These are phyloP conservation scores for Gaeumannomyces tritici DNA, from an alignment of 2,329 filamentous ascomycete genomes.

Conservation along the genomic window DNA sequence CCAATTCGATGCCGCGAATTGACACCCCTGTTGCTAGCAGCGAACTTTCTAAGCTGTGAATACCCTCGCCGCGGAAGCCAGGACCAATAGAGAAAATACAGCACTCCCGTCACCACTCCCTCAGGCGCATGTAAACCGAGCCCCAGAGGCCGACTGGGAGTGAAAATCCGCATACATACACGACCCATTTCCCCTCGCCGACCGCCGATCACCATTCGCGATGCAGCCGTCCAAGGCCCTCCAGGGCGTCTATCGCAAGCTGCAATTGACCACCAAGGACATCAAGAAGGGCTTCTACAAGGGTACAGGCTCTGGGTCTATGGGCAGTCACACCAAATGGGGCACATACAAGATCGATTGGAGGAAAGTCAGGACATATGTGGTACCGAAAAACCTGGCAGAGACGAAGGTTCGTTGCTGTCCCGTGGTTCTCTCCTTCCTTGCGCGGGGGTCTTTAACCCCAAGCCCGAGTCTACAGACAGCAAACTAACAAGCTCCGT, in stretches of 20 bases:
- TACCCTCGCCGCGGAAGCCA: neutral
- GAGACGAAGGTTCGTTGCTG: conserved; percentile 54
- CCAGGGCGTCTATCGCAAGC: conserved; percentile 59
- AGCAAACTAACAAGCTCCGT: neutral
- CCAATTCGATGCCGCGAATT: neutral
- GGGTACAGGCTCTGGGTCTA: conserved; percentile 79
- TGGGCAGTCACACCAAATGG: conserved; percentile 75
- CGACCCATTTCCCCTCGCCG: neutral
- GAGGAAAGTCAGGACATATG: conserved; percentile 83
- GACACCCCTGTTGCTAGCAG: neutral
- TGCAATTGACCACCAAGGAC: conserved; percentile 83
- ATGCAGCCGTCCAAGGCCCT: conserved; percentile 64
- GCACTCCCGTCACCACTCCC: no score
- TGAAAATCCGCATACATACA: neutral
- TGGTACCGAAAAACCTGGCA: conserved; percentile 60
- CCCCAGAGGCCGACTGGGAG: neutral
- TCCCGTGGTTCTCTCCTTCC: neutral
- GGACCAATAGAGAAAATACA: neutral
- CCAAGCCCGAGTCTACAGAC: neutral
- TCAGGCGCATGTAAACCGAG: neutral
- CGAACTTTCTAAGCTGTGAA: no score
- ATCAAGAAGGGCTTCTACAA: conserved; percentile 95
- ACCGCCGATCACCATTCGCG: conserved; percentile 13
- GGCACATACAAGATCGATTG: conserved; percentile 81
- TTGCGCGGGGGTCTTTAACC: neutral